Base-by-base conservation (phyloP, 2,329 filamentous ascomycete genomes). In the Cercospora berteroae region DNA sequence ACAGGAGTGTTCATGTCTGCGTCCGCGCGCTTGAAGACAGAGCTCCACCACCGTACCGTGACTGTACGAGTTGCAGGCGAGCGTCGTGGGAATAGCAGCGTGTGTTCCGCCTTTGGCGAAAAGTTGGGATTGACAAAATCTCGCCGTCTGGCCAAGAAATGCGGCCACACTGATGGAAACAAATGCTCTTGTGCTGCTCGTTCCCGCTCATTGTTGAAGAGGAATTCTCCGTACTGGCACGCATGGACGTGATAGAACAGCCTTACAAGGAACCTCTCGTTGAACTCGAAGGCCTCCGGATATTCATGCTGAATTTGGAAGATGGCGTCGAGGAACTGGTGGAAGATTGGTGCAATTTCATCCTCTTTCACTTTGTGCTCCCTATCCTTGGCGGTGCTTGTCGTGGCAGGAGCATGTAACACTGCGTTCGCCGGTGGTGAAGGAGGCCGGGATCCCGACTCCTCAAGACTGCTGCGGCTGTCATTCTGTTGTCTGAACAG, bases 171-270 rank as follows among this genome's bases (percentile, higher is more conserved):
- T 23, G 92, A 96, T 3, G 90, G 86, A 3, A 93, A 96, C 63
- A 87, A 85, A 73, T 93, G 89, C 52, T 95, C 90, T 50, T 77
- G 55, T 63, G 72, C 60, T 16, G 87, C 82, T 3, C 95, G 89
- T 74, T 97, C 91, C 75, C 93, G 95, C 78, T 99, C 95, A 65
- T 88, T 96, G 80, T 99, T 97, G 80, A 92, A 97, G 5, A 99
- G 84, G 77, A 99, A 99, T 0, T 94, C 97, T 56, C 95, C 95
- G 71, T 97, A 99, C 77, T 99, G 95, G 72, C 94, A 97, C 0
- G 94, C 94, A 77, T 98, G 94, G 1, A 96, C 86, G 77, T 99
- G 95, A 77, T 98, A 99, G 1, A 98, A 84, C 3, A 99, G 83
- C 20, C 95, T 88, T 27, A 93, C 87, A 6, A 99, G 82, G 79